A percentile compares a stretch with the other conserved stretches of the same genome.
Conservation (phyloP, 2,329 filamentous ascomycete species). For the Bipolaris gigantea region DNA sequence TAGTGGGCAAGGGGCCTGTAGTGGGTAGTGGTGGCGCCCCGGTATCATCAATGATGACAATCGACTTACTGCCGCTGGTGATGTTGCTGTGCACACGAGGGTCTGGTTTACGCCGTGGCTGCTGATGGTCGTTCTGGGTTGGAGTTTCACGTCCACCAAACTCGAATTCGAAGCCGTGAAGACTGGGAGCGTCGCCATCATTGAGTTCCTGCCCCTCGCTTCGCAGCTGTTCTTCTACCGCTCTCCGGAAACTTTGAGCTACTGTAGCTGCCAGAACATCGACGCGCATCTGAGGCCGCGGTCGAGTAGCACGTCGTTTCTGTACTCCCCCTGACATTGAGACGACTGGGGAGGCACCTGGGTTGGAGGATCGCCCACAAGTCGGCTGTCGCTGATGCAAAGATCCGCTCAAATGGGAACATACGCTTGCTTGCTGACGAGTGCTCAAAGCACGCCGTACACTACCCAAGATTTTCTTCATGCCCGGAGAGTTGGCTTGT, state of each 20-base stretch:
- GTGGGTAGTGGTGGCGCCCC: constrained; percentile 58
- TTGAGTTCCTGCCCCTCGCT: constrained; percentile 32
- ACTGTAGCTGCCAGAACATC: constrained; percentile 81
- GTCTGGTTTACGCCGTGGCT: constrained; percentile 22
- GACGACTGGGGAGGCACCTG: constrained; percentile 26
- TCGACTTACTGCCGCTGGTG: constrained; percentile 83
- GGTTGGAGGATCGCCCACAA: constrained; percentile 35
- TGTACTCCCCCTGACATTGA: constrained; percentile 36
- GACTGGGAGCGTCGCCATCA: constrained; percentile 21
- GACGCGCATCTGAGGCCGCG: constrained; percentile 62
- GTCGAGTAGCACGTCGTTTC: constrained; percentile 36
- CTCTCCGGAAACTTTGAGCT: constrained; percentile 76
- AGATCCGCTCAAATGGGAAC: constrained; percentile 25
- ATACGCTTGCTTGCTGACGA: constrained; percentile 41
- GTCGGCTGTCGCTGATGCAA: constrained; percentile 28
- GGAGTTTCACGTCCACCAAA: constrained; percentile 31
- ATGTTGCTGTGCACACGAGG: constrained; percentile 58
- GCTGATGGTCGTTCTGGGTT: constrained; percentile 12
- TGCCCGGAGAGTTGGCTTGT: constrained; percentile 58
- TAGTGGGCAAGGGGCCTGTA: constrained; percentile 51
- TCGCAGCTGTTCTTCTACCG: constrained; percentile 64
- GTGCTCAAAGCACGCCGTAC: constrained; percentile 80
- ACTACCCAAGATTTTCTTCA: constrained; percentile 84
- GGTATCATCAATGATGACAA: constrained; percentile 79
- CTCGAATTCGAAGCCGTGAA: constrained; percentile 43